A percentile compares a stretch with the other conserved stretches of the same genome.
phyloP scores from a whole-genome alignment of 371 early-diverging fungal genomes.

The Lichtheimia hyalospora region DNA sequence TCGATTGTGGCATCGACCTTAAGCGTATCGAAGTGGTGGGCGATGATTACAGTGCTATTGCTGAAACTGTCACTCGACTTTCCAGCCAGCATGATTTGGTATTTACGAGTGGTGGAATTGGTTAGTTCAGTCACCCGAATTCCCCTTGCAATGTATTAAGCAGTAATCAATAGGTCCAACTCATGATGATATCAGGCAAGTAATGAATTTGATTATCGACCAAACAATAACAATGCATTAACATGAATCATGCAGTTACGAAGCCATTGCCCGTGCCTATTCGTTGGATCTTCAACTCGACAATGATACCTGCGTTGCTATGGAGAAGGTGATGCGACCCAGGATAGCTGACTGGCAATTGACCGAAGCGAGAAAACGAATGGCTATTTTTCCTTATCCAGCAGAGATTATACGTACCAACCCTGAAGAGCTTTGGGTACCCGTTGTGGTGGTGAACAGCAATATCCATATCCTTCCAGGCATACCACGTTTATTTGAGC shows the following conservation, averaged over 20 bases:
- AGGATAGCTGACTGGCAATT: constrained; percentile 28
- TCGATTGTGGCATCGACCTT: constrained; percentile 61
- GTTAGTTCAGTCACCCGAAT: constrained; percentile 13
- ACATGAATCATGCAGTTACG: constrained; percentile 47
- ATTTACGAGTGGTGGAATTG: constrained; percentile 77
- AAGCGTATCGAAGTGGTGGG: constrained; percentile 62
- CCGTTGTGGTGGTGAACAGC: constrained; percentile 58
- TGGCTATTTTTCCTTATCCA: constrained; percentile 65
- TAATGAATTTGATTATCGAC: background rate
- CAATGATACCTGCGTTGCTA: constrained; percentile 53
- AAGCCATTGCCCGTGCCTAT: constrained; percentile 66
- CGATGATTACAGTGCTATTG: constrained; percentile 56
- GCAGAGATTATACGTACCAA: constrained; percentile 46
- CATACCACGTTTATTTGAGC: constrained; percentile 64
- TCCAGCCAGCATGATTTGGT: constrained; percentile 58
- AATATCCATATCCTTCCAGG: constrained; percentile 78
- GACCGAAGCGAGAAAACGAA: constrained; percentile 59
- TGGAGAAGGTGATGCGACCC: constrained; percentile 35
- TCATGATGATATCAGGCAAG: constrained; percentile 61
- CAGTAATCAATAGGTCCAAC: constrained; percentile 50
- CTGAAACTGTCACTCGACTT: constrained; percentile 49
- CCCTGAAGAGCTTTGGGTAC: constrained; percentile 62
- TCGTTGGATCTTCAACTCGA: constrained; percentile 49
- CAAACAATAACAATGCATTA: background rate
- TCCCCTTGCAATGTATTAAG: background rate